Base-by-base conservation (phyloP, 176 grass and related monocot genomes). In the Zoysia japonica region DNA sequence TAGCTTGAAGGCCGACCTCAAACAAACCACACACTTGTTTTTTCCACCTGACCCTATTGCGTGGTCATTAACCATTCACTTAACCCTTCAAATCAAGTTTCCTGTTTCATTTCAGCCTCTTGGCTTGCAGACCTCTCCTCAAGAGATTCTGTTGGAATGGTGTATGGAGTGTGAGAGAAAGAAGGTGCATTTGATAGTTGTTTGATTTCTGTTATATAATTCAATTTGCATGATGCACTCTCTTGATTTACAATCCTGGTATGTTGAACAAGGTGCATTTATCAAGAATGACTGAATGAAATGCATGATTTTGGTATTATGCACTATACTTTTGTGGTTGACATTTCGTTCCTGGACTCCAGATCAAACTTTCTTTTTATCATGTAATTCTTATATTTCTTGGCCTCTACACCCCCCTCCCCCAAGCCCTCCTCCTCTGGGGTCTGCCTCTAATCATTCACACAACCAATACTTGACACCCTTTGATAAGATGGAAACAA, bases 111-210 rank as follows among this genome's bases (percentile, higher is more conserved):
- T 78, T 78, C 61, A 65, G 28, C 11, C n/a, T 70, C 76, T 35
- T 65, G 35, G 76, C 56, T 80, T 6, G 12, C 55, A 76, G 65
- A 28, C 42, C 62, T 80, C 20, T 80, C 50, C 11, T 37, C 77
- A 20, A 68, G 59, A 67, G 57, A 44, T 75, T 75, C 40, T 61
- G 19, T 66, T 76, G 59, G 77, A 67, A 80, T 89, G 57, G 57
- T 80, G 36, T 78, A 67, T 47, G 6, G 64, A 56, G 44, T 10
- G 65, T 77, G 67, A 69, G 60, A 44, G 59, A 57, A 71, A 47
- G 9, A 46, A 78, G 75, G 62, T 83, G 63, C 39, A 56, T 5
- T 42, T 75, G 55, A 76, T 36, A 28, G 2, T 15, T 64, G 49
- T 76, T 84, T 35, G 16, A 76, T 76, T 72, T 55, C 63, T 52